Conservation (phyloP, 192 early-diverging fungal species). For the Coemansia sp. region DNA sequence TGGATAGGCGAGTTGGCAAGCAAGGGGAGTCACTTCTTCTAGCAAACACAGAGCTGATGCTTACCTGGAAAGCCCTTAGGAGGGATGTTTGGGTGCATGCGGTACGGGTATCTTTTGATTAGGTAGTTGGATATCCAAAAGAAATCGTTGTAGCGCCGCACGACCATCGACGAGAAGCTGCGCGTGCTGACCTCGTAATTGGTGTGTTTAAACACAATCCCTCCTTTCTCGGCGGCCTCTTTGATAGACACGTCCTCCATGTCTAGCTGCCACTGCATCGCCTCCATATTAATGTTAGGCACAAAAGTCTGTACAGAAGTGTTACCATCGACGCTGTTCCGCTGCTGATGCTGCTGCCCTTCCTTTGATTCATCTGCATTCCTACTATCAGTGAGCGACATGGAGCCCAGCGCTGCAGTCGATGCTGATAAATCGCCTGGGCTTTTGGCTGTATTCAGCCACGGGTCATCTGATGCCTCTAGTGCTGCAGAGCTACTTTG, state of each 20-base stretch:
- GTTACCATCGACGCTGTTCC: conserved; percentile 6
- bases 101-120: conserved; percentile 74
- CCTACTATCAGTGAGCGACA: conserved; percentile 16
- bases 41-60: neutral
- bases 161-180: conserved; percentile 60
- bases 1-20: neutral
- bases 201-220: conserved; percentile 76
- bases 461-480: conserved; percentile 58
- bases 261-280: conserved; percentile 54
- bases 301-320: conserved; percentile 9
- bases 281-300: conserved; percentile 47
- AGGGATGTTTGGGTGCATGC: conserved; percentile 79
- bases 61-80: conserved; percentile 86
- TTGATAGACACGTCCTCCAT: conserved; percentile 53
- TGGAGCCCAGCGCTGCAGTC: conserved; percentile 24
- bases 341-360: conserved; percentile 20
- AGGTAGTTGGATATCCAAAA: conserved; percentile 82
- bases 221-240: conserved; percentile 58
- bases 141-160: conserved; percentile 90
- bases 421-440: conserved; percentile 15
- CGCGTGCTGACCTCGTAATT: conserved; percentile 79
- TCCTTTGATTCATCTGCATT: conserved; percentile 20
- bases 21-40: conserved; percentile 1
- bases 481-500: conserved; percentile 5
- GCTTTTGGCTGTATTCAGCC: conserved; percentile 40